Evolutionary conservation across 495 filamentous ascomycete genomes (phyloP).

Genomic region (Penicillium macrosclerotiorum): DNA sequence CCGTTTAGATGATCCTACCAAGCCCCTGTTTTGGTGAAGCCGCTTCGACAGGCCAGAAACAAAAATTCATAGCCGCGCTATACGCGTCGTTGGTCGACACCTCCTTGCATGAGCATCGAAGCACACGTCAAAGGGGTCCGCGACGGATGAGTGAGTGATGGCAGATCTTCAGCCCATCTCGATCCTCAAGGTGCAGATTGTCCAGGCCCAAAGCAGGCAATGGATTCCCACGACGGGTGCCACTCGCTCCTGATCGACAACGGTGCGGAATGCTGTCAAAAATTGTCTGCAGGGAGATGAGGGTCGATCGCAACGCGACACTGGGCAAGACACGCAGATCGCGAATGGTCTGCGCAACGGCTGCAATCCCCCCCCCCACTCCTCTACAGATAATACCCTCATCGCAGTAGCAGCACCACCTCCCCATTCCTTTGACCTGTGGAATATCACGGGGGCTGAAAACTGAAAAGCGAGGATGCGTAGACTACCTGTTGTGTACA

Average conservation of each 20-base stretch:
- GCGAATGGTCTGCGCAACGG: neutral
- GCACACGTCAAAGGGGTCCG: conserved; percentile 5
- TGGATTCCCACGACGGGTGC: neutral
- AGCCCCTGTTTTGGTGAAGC: too few species aligned
- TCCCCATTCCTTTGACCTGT: too few species aligned
- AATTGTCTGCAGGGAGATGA: conserved; percentile 7
- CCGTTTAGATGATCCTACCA: too few species aligned
- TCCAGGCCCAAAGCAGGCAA: conserved; percentile 7
- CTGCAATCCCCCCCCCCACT: too few species aligned
- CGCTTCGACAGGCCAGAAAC: neutral
- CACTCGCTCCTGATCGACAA: conserved; percentile 15
- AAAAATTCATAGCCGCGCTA: conserved; percentile 19
- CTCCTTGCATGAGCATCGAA: conserved; percentile 15
- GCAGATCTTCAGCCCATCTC: conserved; percentile 12
- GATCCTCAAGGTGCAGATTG: neutral
- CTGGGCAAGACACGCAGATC: conserved; percentile 1
- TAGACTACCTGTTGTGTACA: too few species aligned
- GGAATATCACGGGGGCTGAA: too few species aligned
- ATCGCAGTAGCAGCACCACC: too few species aligned
- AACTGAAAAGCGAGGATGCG: too few species aligned
- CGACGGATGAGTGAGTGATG: conserved; percentile 5
- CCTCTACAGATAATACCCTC: too few species aligned
- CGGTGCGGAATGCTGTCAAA: conserved; percentile 24
- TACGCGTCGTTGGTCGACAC: conserved; percentile 15
- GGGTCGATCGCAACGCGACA: conserved; percentile 3